Base-by-base conservation (phyloP, 257 asterid genomes). In the Forsythia viridissima region DNA sequence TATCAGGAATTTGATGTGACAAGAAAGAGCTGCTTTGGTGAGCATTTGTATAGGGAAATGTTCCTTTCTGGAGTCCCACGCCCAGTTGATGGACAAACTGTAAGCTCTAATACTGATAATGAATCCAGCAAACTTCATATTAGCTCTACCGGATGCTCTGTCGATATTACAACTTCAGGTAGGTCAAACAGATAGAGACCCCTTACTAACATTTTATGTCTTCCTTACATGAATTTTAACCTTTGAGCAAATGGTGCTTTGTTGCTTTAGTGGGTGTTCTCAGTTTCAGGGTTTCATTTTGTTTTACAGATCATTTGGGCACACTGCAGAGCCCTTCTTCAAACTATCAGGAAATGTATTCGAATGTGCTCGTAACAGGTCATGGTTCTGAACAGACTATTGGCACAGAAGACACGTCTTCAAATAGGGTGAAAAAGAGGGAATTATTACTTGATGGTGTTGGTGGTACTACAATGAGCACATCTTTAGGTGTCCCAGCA, bases 11-110 rank as follows among this genome's bases (percentile, higher is more conserved):
- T 89, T 73, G 84, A 89, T 81, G 82, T 76, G 76, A 87, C 90
- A 5, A 93, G 94, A 77, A 92, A 86, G 85, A 92, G 97, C 87
- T 91, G 98, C 87, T 94, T 94, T 85, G 86, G 83, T 43, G 93
- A 90, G 82, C 87, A 94, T 42, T 76, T 84, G 72, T 92, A 83
- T 76, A 85, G 83, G 83, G 92, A 90, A 55, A 88, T 89, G 72
- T 94, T 92, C 88, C 86, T 85, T 79, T 86, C 97, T 83, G 97
- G 90, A 75, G 82, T 90, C 55, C 85, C 91, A 38, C 87, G 78
- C 82, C 87, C 84, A 65, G 37, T 77, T 71, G 91, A 92, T 81
- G 92, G 85, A 43, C 86, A 76, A 75, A 73, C 87, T 67, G 70
- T 70, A 70, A 90, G 82, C 81, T 84, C 85, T 48, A 85, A 78